Evolutionary conservation across 176 grass and related monocot species (phyloP), one percentile per base, ranked within the genome.

Genomic region (Eragrostis curvula): DNA sequence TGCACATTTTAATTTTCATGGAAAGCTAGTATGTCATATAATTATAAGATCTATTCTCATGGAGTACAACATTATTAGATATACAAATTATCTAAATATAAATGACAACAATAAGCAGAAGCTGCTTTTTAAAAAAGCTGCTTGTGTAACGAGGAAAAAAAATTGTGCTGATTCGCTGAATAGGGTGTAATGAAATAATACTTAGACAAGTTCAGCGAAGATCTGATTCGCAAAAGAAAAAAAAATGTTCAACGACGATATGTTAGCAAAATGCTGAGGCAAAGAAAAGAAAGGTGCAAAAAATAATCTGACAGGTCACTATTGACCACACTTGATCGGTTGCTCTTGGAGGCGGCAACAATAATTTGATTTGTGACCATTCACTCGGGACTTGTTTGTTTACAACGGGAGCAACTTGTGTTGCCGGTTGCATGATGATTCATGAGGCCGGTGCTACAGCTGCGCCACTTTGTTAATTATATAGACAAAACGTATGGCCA

Each of bases 321-420:
- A 32, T 71, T 71, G 71, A 28, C 1, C 27, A 44, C 78, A 71
- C 83, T 81, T 65, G 17, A 71, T 42, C 23, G 43, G 66, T 77
- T 81, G 64, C 48, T 77, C 56, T 5, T 43, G 42, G 6, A 42
- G 66, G 41, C 46, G 60, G 73, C 83, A 73, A 21, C 53, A 41
- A 86, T 82, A 81, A 89, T 78, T 71, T 78, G 88, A 86, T 82
- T 15, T 63, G 47, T 82, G 88, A 89, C 78, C 83, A 8, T 82
- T 89, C 78, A 66, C 71, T 75, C 0, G 13, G 62, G 25, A 25
- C 46, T 32, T 63, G 61, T 43, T 84, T 78, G 44, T 73, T 84
- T 66, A 67, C 51, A 43, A n/a, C 5, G 74, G 25, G 59, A 43
- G 52, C 81, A 70, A 30, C 82, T 80, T 61, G 24, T 6, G 9